A percentile compares a stretch with the other conserved stretches of the same genome.
Evolutionary conservation across 1,284 basidiomycete genomes (phyloP).

Genomic region (Ustilago curta): DNA sequence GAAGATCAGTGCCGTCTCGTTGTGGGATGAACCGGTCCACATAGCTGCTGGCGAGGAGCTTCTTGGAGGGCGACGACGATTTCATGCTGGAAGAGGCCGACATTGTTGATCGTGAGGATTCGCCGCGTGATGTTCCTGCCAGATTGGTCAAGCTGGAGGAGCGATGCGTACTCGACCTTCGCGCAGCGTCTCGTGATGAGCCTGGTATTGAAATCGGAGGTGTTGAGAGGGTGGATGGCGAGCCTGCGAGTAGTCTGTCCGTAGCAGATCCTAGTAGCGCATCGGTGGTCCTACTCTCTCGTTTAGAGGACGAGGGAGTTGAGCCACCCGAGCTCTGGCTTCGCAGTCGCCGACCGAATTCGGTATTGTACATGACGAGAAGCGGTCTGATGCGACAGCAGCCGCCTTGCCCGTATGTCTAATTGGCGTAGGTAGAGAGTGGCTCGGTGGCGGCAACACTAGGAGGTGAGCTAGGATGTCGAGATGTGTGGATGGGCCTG

Average conservation of each 20-base stretch:
- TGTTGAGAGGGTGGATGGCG: conserved; percentile 15
- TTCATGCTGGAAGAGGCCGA: conserved; percentile 37
- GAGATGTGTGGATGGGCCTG: neutral
- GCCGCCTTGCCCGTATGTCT: conserved; percentile 3
- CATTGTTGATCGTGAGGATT: conserved; percentile 30
- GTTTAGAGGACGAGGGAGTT: conserved; percentile 37
- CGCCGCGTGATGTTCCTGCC: conserved; percentile 24
- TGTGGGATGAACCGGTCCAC: conserved; percentile 72
- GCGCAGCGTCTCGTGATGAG: conserved; percentile 26
- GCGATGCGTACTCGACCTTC: conserved; percentile 34
- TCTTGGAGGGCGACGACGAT: conserved; percentile 31
- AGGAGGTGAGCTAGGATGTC: neutral
- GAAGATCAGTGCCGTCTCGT: conserved; percentile 72
- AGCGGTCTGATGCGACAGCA: conserved; percentile 13
- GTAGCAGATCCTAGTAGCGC: conserved; percentile 26
- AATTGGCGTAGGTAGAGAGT: neutral
- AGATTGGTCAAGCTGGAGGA: conserved; percentile 48
- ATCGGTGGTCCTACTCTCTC: conserved; percentile 36
- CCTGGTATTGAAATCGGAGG: conserved; percentile 38
- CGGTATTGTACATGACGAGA: conserved; percentile 60
- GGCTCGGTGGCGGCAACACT: neutral
- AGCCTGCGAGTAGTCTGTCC: conserved; percentile 29
- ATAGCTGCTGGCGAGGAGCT: conserved; percentile 34
- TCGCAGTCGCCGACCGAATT: conserved; percentile 57
- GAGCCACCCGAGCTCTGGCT: conserved; percentile 54